A percentile compares a stretch with the other conserved stretches of the same genome.
These are phyloP conservation scores for Globisporangium echinulatum DNA, from an alignment of 352 stramenopile genomes.

Conservation along the genomic window DNA sequence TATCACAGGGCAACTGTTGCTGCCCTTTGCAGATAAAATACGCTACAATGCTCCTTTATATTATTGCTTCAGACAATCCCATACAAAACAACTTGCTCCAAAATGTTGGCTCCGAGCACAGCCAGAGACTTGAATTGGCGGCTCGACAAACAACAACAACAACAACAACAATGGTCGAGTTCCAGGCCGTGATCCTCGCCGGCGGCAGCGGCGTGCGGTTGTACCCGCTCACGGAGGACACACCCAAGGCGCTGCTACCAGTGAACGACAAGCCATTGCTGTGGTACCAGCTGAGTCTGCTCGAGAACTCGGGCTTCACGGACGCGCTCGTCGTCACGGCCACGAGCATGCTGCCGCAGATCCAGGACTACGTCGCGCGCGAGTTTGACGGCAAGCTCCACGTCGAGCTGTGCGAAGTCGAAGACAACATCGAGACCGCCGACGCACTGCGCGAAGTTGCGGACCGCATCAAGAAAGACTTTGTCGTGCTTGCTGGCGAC, in stretches of 20 bases:
- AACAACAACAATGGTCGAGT: slow-evolving; percentile 51
- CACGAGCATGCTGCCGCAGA: slow-evolving; percentile 42
- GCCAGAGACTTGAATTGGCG: neutral
- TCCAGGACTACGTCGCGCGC: slow-evolving; percentile 74
- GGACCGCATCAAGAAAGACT: slow-evolving; percentile 76
- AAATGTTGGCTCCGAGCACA: neutral
- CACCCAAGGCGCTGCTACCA: slow-evolving; percentile 60
- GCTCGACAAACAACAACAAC: neutral
- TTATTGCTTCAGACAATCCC: too few species aligned
- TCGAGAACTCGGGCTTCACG: slow-evolving; percentile 73
- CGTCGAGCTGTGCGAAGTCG: slow-evolving; percentile 65
- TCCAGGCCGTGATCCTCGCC: slow-evolving; percentile 79
- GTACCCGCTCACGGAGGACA: slow-evolving; percentile 75
- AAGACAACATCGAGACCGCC: slow-evolving; percentile 66
- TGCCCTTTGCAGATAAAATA: too few species aligned
- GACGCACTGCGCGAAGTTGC: slow-evolving; percentile 64
- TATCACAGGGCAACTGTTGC: too few species aligned
- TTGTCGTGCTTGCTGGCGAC: slow-evolving; percentile 76
- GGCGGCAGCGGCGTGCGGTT: slow-evolving; percentile 72
- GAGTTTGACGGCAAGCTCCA: slow-evolving; percentile 80
- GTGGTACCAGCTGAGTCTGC: slow-evolving; percentile 78
- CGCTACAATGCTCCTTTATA: too few species aligned
- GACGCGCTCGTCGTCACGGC: slow-evolving; percentile 70
- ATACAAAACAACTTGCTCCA: neutral
- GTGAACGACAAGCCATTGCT: slow-evolving; percentile 63